A percentile compares a stretch with the other conserved stretches of the same genome.
Evolutionary conservation across 148 eudicot genomes (phyloP).

Genomic region (Oxyria digyna): DNA sequence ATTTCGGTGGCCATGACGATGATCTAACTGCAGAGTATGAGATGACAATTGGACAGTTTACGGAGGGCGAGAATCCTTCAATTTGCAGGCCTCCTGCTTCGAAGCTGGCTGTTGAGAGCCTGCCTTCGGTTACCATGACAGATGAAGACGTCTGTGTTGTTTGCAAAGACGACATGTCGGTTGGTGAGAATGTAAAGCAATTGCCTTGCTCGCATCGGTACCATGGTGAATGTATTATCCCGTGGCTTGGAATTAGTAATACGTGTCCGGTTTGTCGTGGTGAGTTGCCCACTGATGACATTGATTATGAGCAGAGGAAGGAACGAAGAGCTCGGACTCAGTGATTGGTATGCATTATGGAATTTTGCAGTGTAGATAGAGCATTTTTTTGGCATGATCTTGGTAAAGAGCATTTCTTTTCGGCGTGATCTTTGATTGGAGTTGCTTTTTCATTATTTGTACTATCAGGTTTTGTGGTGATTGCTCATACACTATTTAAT

Average conservation of each 20-base stretch:
- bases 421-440: neutral
- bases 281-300: constrained; percentile 64
- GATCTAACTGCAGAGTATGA: constrained; percentile 32
- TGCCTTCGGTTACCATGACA: constrained; percentile 26
- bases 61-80: constrained; percentile 17
- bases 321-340: constrained; percentile 18
- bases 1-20: constrained; percentile 28
- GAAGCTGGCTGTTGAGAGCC: constrained; percentile 25
- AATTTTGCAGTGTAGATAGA: neutral
- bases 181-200: constrained; percentile 37
- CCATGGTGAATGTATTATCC: constrained; percentile 61
- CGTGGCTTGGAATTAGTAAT: constrained; percentile 65
- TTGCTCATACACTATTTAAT: neutral
- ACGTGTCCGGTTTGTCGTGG: constrained; percentile 67
- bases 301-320: constrained; percentile 51
- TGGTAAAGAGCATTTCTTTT: neutral
- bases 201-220: constrained; percentile 59
- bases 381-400: neutral
- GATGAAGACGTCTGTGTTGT: constrained; percentile 55
- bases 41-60: constrained; percentile 47
- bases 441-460: neutral
- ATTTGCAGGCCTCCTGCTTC: constrained; percentile 49
- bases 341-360: neutral
- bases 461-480: no score
- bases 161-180: constrained; percentile 47